Conservation (phyloP, 1,284 basidiomycete species). For the Polyporus tsugae region DNA sequence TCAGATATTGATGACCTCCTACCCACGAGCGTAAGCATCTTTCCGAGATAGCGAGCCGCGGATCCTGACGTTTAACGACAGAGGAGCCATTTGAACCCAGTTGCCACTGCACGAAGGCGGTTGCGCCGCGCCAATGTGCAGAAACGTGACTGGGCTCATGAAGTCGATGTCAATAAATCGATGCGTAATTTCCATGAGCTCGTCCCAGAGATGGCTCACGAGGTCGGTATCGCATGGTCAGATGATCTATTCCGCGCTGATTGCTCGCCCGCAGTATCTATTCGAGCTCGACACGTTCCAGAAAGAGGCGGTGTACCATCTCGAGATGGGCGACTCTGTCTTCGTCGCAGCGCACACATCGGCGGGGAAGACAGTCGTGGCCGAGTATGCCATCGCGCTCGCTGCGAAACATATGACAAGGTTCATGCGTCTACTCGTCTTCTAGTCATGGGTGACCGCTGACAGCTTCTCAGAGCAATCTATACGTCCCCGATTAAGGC, state of each 20-base stretch:
- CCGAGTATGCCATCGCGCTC: slow-evolving; percentile 97
- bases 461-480: slow-evolving; percentile 75
- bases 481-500: slow-evolving; percentile 99
- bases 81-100: slow-evolving; percentile 63
- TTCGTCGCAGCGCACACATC: slow-evolving; percentile 99
- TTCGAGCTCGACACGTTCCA: slow-evolving; percentile 93
- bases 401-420: slow-evolving; percentile 99
- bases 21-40: slow-evolving; percentile 75
- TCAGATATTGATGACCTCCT: slow-evolving; percentile 84
- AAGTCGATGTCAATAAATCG: slow-evolving; percentile 92
- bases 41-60: neutral
- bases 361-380: slow-evolving; percentile 99
- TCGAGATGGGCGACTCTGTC: slow-evolving; percentile 97
- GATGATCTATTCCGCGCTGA: slow-evolving; percentile 18
- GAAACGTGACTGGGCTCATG: slow-evolving; percentile 98
- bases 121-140: slow-evolving; percentile 55
- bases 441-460: neutral
- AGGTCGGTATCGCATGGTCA: slow-evolving; percentile 51
- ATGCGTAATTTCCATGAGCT: slow-evolving; percentile 90
- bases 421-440: slow-evolving; percentile 50
- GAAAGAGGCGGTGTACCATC: slow-evolving; percentile 97
- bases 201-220: slow-evolving; percentile 91
- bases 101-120: slow-evolving; percentile 49
- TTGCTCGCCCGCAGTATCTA: slow-evolving; percentile 66
- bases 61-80: slow-evolving; percentile 17